Conservation (phyloP, 805 yeast species). For the Candida yuanshanica region DNA sequence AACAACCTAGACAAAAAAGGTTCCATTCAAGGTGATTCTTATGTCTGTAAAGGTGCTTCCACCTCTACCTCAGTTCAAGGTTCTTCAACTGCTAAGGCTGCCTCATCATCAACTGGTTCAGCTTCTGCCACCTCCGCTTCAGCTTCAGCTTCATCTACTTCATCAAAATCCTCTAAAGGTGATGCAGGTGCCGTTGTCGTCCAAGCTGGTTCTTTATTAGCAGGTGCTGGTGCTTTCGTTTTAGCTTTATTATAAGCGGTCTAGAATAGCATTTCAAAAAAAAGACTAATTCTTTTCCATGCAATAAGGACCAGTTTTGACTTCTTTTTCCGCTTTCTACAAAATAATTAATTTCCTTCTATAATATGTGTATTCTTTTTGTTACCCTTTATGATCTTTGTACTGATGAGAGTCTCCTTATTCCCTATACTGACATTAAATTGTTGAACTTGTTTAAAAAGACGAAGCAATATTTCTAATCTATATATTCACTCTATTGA, state of each 20-base stretch:
- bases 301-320: background rate
- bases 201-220: constrained; percentile 43
- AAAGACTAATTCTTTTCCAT: background rate
- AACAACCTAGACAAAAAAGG: constrained; percentile 67
- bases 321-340: background rate
- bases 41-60: constrained; percentile 64
- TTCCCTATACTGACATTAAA: no score
- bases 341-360: background rate
- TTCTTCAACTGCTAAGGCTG: constrained; percentile 24
- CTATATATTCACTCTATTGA: background rate
- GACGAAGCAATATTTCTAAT: no score
- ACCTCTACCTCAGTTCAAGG: constrained; percentile 39
- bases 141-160: no score
- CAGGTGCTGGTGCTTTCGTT: constrained; percentile 37
- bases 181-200: constrained; percentile 36
- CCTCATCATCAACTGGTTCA: constrained; percentile 23
- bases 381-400: background rate
- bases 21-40: constrained; percentile 87
- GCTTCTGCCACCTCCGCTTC: constrained; percentile 14
- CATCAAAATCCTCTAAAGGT: constrained; percentile 26
- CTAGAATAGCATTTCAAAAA: background rate
- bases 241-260: constrained; percentile 45
- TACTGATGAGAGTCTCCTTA: background rate
- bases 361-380: background rate
- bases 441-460: background rate